Evolutionary conservation across 768 basidiomycete genomes (phyloP), one percentile per base, ranked within the genome.

Genomic region (Mycena filopes): DNA sequence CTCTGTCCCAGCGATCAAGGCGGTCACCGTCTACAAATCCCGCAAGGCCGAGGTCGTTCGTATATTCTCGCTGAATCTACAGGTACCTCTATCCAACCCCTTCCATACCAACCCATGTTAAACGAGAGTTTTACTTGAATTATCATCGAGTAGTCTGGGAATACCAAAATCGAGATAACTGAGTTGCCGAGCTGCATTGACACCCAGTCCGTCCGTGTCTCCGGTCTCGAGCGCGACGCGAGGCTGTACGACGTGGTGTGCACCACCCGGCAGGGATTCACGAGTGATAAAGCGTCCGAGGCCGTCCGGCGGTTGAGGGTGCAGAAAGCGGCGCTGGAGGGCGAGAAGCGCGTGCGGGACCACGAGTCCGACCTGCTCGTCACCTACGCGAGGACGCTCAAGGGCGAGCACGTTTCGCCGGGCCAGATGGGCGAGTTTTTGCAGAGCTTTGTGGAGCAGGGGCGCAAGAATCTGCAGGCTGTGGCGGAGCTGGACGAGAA

Each of bases 181-280:
- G 78, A 79, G n/a, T 78, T 90, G 9, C 80, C 88, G 8, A 79
- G 81, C 67, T 77, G 73, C 31, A 82, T 89, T 58, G 84, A 87
- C 70, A 80, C 80, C 2, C 78, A 86, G 26, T 85, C 85, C 21
- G 78, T 86, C 45, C 80, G 88, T 41, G 82, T 89, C 20, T 83
- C 85, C 50, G 85, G 84, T 3, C 76, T 86, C 13, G 80, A n/a
- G n/a, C n/a, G 78, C 5, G 74, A 78, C 28, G 82, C 83, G 7
- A 83, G 83, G 62, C 77, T 89, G 12, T 81, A 83, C 65, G 87
- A 88, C 72, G 83, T 88, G 36, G 81, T 84, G n/a, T 86, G 84
- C 73, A 83, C 80, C 25, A 69, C 80, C 8, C 26, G 60, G 50
- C 73, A 61, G 53, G 72, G 66, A 56, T 66, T 68, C 53, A 72